Conservation (phyloP, 257 asterid species). For the Forsythia viridissima region DNA sequence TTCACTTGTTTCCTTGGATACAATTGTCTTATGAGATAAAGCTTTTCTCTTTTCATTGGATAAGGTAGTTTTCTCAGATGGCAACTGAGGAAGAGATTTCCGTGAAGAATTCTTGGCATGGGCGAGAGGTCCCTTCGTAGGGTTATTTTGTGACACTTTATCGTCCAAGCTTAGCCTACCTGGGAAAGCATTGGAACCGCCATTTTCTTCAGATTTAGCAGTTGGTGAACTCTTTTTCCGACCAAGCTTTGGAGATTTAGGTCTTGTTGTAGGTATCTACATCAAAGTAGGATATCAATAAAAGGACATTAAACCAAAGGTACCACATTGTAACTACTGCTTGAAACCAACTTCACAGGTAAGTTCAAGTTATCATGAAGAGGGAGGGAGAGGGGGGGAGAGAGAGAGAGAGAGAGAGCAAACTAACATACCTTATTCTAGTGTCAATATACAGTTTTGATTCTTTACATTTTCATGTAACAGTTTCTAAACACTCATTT, state of each 20-base stretch:
- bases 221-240: conserved; percentile 61
- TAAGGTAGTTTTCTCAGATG: conserved; percentile 32
- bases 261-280: conserved; percentile 84
- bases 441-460: not conserved
- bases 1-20: conserved; percentile 18
- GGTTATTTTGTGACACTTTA: conserved; percentile 41
- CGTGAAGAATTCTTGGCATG: conserved; percentile 32
- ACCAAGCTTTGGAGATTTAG: conserved; percentile 94
- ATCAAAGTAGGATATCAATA: conserved; percentile 17
- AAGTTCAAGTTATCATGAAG: not conserved
- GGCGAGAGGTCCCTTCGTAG: conserved; percentile 22
- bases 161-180: conserved; percentile 74
- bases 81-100: conserved; percentile 37
- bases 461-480: not conserved
- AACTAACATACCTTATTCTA: not conserved
- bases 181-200: conserved; percentile 35
- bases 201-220: conserved; percentile 50
- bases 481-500: not conserved
- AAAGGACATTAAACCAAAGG: conserved; percentile 3
- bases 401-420: not conserved
- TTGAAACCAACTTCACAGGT: not conserved
- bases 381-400: too few species aligned
- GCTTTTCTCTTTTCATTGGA: conserved; percentile 16
- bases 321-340: not conserved
- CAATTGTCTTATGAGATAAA: not conserved